Conservation (phyloP, 331 rosid species). For the Cucumis variabilis region DNA sequence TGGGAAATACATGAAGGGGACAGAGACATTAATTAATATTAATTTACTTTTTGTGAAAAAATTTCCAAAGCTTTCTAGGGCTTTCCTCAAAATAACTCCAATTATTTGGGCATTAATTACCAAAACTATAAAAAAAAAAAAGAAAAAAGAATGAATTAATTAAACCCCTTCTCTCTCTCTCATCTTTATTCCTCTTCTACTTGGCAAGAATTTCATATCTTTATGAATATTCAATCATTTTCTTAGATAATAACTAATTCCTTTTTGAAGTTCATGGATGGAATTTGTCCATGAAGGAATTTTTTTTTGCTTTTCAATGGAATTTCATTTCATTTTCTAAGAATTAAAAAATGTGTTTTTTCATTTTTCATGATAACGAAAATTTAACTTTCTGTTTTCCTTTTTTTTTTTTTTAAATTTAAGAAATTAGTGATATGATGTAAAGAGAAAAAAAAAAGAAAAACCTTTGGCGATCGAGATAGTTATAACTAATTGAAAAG, state of each 20-base stretch:
- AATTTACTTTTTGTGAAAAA: not conserved
- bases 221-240: constrained; percentile 6
- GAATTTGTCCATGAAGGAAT: constrained; percentile 14
- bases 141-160: too few species aligned
- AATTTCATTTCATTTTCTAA: not conserved
- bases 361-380: not conserved
- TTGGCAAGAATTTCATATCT: constrained; percentile 10
- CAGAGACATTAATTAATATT: not conserved
- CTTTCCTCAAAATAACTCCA: not conserved
- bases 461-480: too few species aligned
- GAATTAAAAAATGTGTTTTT: not conserved
- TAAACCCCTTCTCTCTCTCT: not conserved
- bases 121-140: not conserved
- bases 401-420: too few species aligned
- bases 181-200: not conserved
- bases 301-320: not conserved
- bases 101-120: not conserved
- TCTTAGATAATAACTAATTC: not conserved
- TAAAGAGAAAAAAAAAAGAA: too few species aligned
- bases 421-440: not conserved
- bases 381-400: not conserved
- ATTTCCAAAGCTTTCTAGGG: constrained; percentile 9
- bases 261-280: not conserved
- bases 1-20: not conserved
- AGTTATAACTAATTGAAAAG: too few species aligned